Conservation (phyloP, 169 alveolate species). For the Cryptosporidium ubiquitum region DNA sequence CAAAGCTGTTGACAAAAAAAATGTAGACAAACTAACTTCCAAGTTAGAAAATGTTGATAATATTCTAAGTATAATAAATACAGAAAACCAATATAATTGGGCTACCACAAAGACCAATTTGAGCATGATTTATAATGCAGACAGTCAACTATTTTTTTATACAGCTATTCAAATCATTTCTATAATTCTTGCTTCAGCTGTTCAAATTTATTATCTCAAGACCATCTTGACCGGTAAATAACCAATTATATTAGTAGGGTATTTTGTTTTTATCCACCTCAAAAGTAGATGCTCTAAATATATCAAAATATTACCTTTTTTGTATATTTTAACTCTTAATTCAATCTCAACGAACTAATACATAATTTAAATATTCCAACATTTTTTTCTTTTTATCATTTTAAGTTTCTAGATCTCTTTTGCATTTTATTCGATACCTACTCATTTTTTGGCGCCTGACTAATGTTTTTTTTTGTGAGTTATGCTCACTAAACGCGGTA, state of each 20-base stretch:
- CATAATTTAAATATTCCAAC: too few relatives aligned
- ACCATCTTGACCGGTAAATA: constrained; percentile 2
- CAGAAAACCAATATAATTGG: constrained; percentile 68
- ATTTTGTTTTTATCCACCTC: background rate
- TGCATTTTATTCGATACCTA: background rate
- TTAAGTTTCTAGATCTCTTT: background rate
- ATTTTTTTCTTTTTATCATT: background rate
- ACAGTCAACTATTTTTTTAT: constrained; percentile 23
- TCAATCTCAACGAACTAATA: too few relatives aligned
- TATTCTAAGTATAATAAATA: constrained; percentile 14
- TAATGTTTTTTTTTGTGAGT: background rate
- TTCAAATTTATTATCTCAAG: constrained; percentile 19
- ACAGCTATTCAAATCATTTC: constrained; percentile 41
- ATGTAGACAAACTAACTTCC: constrained; percentile 33
- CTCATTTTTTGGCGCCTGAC: background rate
- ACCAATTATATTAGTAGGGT: background rate
- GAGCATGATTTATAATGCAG: constrained; percentile 24
- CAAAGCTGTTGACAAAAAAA: constrained; percentile 52
- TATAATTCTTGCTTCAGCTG: constrained; percentile 7
- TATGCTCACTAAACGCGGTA: background rate
- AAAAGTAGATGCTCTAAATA: background rate
- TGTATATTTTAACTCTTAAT: too few relatives aligned
- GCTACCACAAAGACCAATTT: constrained; percentile 35
- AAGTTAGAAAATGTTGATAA: constrained; percentile 30
- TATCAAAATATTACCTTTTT: background rate